A percentile compares a stretch with the other conserved stretches of the same genome.
Evolutionary conservation across 1,284 basidiomycete species (phyloP).

Genomic region (Polyporus tsugae): DNA sequence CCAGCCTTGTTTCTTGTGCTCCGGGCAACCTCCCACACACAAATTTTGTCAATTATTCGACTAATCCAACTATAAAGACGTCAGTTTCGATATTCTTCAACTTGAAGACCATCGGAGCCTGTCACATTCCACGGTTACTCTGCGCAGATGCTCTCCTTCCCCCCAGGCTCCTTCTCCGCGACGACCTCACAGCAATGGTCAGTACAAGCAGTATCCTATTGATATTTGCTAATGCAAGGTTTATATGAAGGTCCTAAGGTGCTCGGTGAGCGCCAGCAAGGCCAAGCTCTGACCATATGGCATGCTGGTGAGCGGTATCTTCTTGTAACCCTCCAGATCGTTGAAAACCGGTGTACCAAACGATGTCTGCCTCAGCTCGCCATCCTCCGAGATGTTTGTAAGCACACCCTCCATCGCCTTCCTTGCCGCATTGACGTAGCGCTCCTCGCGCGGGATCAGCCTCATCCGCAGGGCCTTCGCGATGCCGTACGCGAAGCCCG

Average conservation of each 20-base stretch:
- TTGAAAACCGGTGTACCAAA: conserved; percentile 69
- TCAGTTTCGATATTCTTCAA: too few species aligned
- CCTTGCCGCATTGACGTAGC: conserved; percentile 55
- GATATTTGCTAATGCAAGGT: too few species aligned
- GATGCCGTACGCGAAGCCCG: conserved; percentile 71
- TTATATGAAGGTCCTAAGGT: conserved; percentile 53
- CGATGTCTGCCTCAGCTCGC: conserved; percentile 62
- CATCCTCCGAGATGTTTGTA: conserved; percentile 58
- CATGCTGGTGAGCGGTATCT: conserved; percentile 67
- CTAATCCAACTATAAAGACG: too few species aligned
- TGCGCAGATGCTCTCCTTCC: too few species aligned
- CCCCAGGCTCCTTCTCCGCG: too few species aligned
- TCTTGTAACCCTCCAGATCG: conserved; percentile 62
- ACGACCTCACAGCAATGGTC: too few species aligned
- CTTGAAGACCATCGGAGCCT: too few species aligned
- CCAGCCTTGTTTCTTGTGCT: too few species aligned
- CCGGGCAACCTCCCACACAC: too few species aligned
- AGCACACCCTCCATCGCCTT: conserved; percentile 62
- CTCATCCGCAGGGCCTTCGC: conserved; percentile 60
- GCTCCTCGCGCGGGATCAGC: conserved; percentile 53
- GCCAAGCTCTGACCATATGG: conserved; percentile 72
- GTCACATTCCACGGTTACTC: too few species aligned
- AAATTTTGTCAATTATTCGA: too few species aligned
- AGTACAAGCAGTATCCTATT: too few species aligned
- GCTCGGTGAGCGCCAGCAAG: conserved; percentile 54